phyloP scores from a whole-genome alignment of 805 yeast species.

The Barnettozyma pratensis region DNA sequence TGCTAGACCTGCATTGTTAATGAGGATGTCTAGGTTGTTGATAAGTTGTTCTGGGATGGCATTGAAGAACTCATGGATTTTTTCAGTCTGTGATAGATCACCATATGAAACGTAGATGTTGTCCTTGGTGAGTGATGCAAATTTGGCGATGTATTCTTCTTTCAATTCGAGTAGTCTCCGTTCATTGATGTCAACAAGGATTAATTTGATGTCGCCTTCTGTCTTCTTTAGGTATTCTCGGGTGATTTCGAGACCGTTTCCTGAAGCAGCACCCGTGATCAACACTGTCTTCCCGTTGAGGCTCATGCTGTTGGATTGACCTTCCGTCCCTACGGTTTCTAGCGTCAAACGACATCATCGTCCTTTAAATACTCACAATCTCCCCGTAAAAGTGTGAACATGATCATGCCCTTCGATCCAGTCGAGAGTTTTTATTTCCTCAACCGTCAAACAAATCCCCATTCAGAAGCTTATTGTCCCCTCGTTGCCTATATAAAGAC shows the following conservation, averaged over 20 bases:
- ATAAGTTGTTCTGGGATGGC: slow-evolving; percentile 45
- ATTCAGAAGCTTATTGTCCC: no score
- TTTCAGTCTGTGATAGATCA: slow-evolving; percentile 51
- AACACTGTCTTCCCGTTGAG: slow-evolving; percentile 50
- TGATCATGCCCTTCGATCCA: no score
- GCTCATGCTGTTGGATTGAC: not conserved
- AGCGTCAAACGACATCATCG: no score
- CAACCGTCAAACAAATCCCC: no score
- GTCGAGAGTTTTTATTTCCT: no score
- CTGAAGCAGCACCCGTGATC: slow-evolving; percentile 93
- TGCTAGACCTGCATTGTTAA: slow-evolving; percentile 76
- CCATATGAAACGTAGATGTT: slow-evolving; percentile 36
- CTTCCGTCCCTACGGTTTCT: not conserved
- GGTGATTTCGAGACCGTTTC: slow-evolving; percentile 91
- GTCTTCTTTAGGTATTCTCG: slow-evolving; percentile 70
- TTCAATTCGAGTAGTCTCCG: slow-evolving; percentile 48
- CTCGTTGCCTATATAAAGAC: no score
- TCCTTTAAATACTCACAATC: no score
- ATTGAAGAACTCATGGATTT: slow-evolving; percentile 45
- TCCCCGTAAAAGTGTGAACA: no score
- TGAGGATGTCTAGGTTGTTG: slow-evolving; percentile 54
- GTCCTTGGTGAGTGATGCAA: slow-evolving; percentile 37
- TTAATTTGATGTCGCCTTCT: slow-evolving; percentile 60
- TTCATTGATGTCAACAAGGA: slow-evolving; percentile 71
- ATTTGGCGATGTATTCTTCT: slow-evolving; percentile 38